Conservation (phyloP, 257 asterid genomes). For the Avicennia marina region DNA sequence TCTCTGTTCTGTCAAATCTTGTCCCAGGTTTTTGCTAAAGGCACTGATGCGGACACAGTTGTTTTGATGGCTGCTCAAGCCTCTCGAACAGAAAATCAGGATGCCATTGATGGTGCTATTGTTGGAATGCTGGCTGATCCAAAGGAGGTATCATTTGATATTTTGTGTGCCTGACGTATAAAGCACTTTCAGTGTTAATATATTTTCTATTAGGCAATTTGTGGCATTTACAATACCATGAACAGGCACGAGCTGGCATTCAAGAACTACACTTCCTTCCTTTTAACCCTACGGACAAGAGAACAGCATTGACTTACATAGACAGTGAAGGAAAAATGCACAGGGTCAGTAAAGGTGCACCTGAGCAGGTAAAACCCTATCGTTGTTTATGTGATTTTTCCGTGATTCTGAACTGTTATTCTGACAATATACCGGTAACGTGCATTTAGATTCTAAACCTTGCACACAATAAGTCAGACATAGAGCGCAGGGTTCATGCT, state of each 20-base stretch:
- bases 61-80: conserved; percentile 99
- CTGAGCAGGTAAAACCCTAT: conserved; percentile 66
- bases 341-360: conserved; percentile 99
- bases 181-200: too few relatives aligned
- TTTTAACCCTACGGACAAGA: conserved; percentile 90
- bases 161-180: background rate
- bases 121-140: conserved; percentile 99
- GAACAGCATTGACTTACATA: conserved; percentile 89
- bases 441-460: conserved; percentile 64
- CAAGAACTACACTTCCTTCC: conserved; percentile 96
- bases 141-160: conserved; percentile 54
- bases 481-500: conserved; percentile 76
- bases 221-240: conserved; percentile 10
- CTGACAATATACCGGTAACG: background rate
- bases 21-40: conserved; percentile 78
- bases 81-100: conserved; percentile 93
- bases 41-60: conserved; percentile 83
- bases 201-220: too few relatives aligned
- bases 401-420: background rate
- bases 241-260: conserved; percentile 93
- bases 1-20: background rate
- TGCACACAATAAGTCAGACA: conserved; percentile 72
- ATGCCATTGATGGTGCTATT: conserved; percentile 91
- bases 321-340: conserved; percentile 88
- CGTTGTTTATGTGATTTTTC: background rate